Evolutionary conservation across 139 green algal genomes (phyloP), one percentile per base, ranked within the genome.

Genomic region (Picochlorum costavermella): DNA sequence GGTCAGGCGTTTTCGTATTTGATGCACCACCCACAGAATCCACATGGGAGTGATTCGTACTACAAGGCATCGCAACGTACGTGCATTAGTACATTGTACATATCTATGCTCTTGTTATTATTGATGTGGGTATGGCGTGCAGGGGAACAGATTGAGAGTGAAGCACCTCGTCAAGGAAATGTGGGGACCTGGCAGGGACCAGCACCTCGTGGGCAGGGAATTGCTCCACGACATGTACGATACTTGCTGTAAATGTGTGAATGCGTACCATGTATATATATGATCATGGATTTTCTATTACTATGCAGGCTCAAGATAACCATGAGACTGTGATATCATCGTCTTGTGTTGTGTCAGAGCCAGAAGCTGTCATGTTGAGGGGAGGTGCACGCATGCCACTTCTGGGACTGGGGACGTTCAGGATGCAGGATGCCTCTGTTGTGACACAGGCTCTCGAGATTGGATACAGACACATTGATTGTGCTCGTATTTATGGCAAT

Each of bases 391-490:
- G 57, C 29, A 81, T 93, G 74, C 86, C 86, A 0, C 64, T 91
- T 30, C 36, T 93, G 5, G 84, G 85, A 2, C 65, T 90, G 30
- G 84, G 84, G 25, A 94, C 86, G 6, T 87, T 83, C 66, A 77
- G 77, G 5, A 40, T 83, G 10, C 57, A 56, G 49, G 66, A 62
- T 17, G 30, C 75, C 3, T 72, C 84, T n/a, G 55, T 60, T 5
- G 67, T 92, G n/a, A 61, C 28, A n/a, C 30, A 29, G 10, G 70
- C 70, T 8, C 46, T 77, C 14, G 46, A 68, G 23, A 13, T 64
- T 23, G 86, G 85, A 10, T 95, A 91, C 64, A 68, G 86, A 45
- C 79, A 88, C 66, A 64, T 95, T 44, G 88, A 94, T 68, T 92
- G 85, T 66, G 87, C 87, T 30, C 56, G 68, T 6, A 67, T 83